Evolutionary conservation across 2,329 filamentous ascomycete genomes (phyloP), one percentile per base, ranked within the genome.

Genomic region (Ascochyta viciae-villosae): DNA sequence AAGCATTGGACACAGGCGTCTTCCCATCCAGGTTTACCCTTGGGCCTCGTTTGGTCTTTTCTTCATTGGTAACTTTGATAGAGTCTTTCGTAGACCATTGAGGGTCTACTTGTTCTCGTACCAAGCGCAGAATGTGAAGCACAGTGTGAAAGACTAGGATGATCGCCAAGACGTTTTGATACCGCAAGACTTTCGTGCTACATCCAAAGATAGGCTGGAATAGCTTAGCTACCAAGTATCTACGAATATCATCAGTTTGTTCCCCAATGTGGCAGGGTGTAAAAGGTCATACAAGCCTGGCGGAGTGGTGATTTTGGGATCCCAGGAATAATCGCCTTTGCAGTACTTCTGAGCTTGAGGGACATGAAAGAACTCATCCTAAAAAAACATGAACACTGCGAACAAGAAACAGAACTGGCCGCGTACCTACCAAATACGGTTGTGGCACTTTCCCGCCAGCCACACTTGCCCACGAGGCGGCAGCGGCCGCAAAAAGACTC

Each of bases 221-320:
- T 3, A 78, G 48, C 33, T 76, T 73, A n/a, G 77, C 77, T 6
- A 79, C 62, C 19, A 78, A 44, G 61, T 82, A 82, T 38, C 77
- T 78, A 37, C 10, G 26, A 2, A 7, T 26, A 31, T 34, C 27
- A 22, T 51, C 24, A 35, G 45, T 4, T 29, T 34, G 7, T 19
- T 2, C 13, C 31, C 13, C 5, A 8, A 6, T 29, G 9, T 1
- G 9, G 13, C 15, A 16, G 31, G 12, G 19, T 2, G 7, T 29
- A 16, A 31, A 4, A 12, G 12, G 78, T 68, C 65, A 45, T 77
- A 81, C 67, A 99, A 79, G 31, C 93, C 95, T 0, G 95, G 94
- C 0, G 95, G 95, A 1, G 95, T 99, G 0, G 95, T 99, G 71
- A 99, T 95, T 74, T 98, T 99, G 57, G 94, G 89, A 76, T 99